Evolutionary conservation across 2,329 filamentous ascomycete genomes (phyloP), one percentile per base, ranked within the genome.

Genomic region (Aspergillus pseudonomiae): DNA sequence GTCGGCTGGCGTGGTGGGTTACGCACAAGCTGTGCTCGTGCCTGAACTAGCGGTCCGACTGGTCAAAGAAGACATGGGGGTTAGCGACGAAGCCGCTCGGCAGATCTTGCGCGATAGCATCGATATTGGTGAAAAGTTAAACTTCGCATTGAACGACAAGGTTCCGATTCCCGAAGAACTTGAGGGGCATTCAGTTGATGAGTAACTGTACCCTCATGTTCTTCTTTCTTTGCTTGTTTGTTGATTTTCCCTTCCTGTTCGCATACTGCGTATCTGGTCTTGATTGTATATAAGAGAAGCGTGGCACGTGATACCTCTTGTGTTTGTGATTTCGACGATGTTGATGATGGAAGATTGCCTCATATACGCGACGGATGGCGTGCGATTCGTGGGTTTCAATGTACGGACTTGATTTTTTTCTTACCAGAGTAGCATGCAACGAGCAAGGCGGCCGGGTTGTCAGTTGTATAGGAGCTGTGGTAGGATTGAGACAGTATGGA

Each of bases 1-100:
- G 16, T 85, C 86, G 1, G 83, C 89, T 36, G 90, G 91, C 1
- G 84, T 89, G 41, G 86, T 87, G 5, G 85, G 84, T 28, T 94
- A 90, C 70, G 87, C 93, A 2, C 90, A 93, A 76, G 83, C 84
- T 1, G 91, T 94, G 1, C 79, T 96, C 65, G 91, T 96, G 28
- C 91, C 92, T 0, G 93, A 96, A 71, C 70, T 88, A 52, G 82
- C 83, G 1, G 75, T 84, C 2, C 68, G 79, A 61, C 74, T 89
- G 21, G 85, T 89, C 21, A 85, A 82, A 76, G 85, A 89, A 61
- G 87, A 89, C 64, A 83, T 87, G 83, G 68, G 74, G 0, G 79
- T 86, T 2, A 71, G 75, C 10, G 76, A 77, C 24, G 81, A 82
- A 26, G 69, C 72, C 43, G 85, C 85, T 16, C 79, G 82, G 68